phyloP scores from a whole-genome alignment of 2,329 filamentous ascomycete genomes.

The Bipolaris gigantea region DNA sequence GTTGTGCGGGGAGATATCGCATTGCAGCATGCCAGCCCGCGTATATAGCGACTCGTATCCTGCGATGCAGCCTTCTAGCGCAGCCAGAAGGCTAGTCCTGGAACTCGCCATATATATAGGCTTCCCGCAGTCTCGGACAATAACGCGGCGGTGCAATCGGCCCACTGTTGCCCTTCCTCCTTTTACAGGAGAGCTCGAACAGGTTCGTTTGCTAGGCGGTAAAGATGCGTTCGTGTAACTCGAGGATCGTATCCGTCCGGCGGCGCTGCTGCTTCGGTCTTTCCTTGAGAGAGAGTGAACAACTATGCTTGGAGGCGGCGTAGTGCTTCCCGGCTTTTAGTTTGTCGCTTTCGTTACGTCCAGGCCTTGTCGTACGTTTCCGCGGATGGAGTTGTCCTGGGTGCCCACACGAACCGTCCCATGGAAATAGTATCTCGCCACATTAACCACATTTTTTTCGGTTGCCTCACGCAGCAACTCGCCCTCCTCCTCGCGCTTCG shows the following conservation, averaged over 20 bases:
- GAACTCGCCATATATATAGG: conserved; percentile 30
- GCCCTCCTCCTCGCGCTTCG: too few species aligned
- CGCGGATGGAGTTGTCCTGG: background rate
- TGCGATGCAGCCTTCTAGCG: conserved; percentile 42
- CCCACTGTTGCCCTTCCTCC: conserved; percentile 24
- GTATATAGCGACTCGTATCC: conserved; percentile 39
- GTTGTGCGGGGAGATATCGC: conserved; percentile 53
- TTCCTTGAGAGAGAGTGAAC: too few species aligned
- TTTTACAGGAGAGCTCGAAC: conserved; percentile 15
- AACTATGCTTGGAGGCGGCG: conserved; percentile 21
- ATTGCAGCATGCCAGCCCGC: conserved; percentile 43
- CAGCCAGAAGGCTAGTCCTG: conserved; percentile 39
- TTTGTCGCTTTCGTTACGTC: conserved; percentile 2
- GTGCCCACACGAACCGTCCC: conserved; percentile 42
- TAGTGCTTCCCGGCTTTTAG: background rate
- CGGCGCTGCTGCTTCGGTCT: conserved; percentile 4
- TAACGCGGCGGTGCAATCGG: conserved; percentile 47
- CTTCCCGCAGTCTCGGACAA: conserved; percentile 18
- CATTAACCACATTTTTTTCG: conserved; percentile 42
- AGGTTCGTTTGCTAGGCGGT: conserved; percentile 8
- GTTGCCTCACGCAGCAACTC: conserved; percentile 35
- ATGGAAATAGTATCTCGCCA: conserved; percentile 50
- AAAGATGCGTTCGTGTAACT: conserved; percentile 31
- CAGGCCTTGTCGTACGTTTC: background rate
- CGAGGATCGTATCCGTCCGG: conserved; percentile 15